These are phyloP conservation scores for Rusavskia elegans DNA, from an alignment of 495 filamentous ascomycete genomes.

Conservation along the genomic window DNA sequence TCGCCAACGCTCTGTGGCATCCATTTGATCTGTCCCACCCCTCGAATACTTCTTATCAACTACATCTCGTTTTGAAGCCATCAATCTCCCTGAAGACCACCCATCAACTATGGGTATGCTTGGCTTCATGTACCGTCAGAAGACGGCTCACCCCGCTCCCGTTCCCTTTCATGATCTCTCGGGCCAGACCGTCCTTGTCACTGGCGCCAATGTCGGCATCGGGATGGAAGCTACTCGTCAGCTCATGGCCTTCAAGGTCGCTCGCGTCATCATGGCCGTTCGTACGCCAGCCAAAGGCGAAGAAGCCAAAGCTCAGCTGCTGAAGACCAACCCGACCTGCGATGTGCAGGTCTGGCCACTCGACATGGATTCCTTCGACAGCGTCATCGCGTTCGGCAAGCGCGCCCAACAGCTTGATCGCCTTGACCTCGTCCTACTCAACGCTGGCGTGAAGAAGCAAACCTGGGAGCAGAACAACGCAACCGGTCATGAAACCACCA, in stretches of 20 bases:
- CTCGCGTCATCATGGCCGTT: constrained; percentile 16
- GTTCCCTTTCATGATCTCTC: constrained; percentile 3
- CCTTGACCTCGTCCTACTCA: constrained; percentile 36
- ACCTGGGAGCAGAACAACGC: constrained; percentile 14
- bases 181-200: constrained; percentile 33
- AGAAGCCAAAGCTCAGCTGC: constrained; percentile 9
- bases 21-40: too few relatives aligned
- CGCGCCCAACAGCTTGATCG: constrained; percentile 16
- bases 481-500: constrained; percentile 30
- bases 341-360: constrained; percentile 16
- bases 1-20: too few relatives aligned
- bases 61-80: too few relatives aligned
- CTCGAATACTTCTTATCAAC: too few relatives aligned
- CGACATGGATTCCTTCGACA: constrained; percentile 16
- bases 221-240: constrained; percentile 31
- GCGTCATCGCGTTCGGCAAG: constrained; percentile 16
- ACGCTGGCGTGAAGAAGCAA: constrained; percentile 28
- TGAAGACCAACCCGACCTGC: not conserved
- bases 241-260: constrained; percentile 10
- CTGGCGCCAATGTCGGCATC: constrained; percentile 35
- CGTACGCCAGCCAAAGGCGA: constrained; percentile 12
- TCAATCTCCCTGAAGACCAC: not conserved
- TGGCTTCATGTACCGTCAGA: not conserved
- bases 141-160: not conserved
- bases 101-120: not conserved